Evolutionary conservation across 2,329 filamentous ascomycete genomes (phyloP).

Genomic region (Phaeosphaeria sp.): DNA sequence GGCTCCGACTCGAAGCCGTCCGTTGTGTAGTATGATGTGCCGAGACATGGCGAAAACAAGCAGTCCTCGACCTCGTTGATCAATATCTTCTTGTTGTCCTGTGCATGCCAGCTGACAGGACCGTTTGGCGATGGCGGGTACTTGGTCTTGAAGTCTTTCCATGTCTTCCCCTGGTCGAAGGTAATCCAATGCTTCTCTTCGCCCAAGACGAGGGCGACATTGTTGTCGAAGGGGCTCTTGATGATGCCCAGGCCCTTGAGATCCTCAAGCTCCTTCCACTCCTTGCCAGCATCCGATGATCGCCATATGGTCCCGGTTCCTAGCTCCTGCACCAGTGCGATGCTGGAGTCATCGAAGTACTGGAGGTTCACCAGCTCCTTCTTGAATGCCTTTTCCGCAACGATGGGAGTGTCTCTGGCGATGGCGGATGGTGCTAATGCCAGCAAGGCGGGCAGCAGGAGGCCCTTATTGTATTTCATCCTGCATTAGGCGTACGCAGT

Average conservation of each 20-base stretch:
- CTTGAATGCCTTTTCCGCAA: slow-evolving; percentile 71
- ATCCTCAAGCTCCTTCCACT: slow-evolving; percentile 72
- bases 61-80: slow-evolving; percentile 65
- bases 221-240: slow-evolving; percentile 79
- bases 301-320: slow-evolving; percentile 72
- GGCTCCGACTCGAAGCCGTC: slow-evolving; percentile 79
- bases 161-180: slow-evolving; percentile 79
- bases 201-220: slow-evolving; percentile 82
- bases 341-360: slow-evolving; percentile 91
- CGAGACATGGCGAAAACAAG: slow-evolving; percentile 47
- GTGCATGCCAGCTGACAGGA: slow-evolving; percentile 80
- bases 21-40: slow-evolving; percentile 72
- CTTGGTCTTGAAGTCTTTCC: slow-evolving; percentile 75
- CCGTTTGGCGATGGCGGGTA: slow-evolving; percentile 60
- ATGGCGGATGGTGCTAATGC: slow-evolving; percentile 46
- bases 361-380: slow-evolving; percentile 72
- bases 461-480: slow-evolving; percentile 48
- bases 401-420: slow-evolving; percentile 67
- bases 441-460: slow-evolving; percentile 60
- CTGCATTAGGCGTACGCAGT: slow-evolving; percentile 41
- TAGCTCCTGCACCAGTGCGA: slow-evolving; percentile 76
- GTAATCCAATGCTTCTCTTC: slow-evolving; percentile 80
- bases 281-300: slow-evolving; percentile 79
- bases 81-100: slow-evolving; percentile 83
- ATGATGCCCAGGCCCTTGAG: slow-evolving; percentile 69